phyloP scores from a whole-genome alignment of 208 protist species.

The Wallacemonas sp. region DNA sequence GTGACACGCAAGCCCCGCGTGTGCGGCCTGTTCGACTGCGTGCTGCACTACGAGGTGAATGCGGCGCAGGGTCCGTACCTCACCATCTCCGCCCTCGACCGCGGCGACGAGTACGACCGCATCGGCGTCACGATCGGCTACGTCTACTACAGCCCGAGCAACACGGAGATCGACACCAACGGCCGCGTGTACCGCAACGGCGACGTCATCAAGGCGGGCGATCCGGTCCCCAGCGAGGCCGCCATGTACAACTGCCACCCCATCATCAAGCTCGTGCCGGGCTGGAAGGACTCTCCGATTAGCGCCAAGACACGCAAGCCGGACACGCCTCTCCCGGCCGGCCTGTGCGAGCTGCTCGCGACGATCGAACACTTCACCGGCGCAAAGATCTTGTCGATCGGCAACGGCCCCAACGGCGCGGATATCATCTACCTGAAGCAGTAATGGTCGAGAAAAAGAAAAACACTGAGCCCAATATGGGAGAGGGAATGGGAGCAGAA shows the following conservation, averaged over 20 bases:
- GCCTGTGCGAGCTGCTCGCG: constrained; percentile 74
- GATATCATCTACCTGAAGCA: constrained; percentile 91
- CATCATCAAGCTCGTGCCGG: constrained; percentile 84
- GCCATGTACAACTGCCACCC: constrained; percentile 84
- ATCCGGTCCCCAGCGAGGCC: constrained; percentile 82
- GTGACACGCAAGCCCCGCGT: constrained; percentile 90
- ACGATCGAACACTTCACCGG: constrained; percentile 87
- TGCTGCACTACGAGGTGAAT: constrained; percentile 92
- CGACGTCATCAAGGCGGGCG: constrained; percentile 88
- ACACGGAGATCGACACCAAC: constrained; percentile 58
- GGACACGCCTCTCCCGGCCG: constrained; percentile 67
- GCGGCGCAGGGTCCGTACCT: constrained; percentile 88
- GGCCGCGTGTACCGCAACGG: constrained; percentile 81
- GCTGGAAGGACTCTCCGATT: constrained; percentile 84
- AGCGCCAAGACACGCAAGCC: constrained; percentile 49
- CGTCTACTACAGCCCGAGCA: constrained; percentile 76
- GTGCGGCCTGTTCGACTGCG: constrained; percentile 92
- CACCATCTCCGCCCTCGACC: constrained; percentile 92
- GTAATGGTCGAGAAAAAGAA: constrained; percentile 19
- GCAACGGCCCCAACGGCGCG: constrained; percentile 83
- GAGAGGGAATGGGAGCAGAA: background rate
- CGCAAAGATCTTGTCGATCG: constrained; percentile 89
- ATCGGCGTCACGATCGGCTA: constrained; percentile 90
- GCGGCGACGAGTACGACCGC: constrained; percentile 91
- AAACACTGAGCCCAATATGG: too few relatives aligned